Conservation (phyloP, 2,329 filamentous ascomycete species). For the Magnaporthales sp. region DNA sequence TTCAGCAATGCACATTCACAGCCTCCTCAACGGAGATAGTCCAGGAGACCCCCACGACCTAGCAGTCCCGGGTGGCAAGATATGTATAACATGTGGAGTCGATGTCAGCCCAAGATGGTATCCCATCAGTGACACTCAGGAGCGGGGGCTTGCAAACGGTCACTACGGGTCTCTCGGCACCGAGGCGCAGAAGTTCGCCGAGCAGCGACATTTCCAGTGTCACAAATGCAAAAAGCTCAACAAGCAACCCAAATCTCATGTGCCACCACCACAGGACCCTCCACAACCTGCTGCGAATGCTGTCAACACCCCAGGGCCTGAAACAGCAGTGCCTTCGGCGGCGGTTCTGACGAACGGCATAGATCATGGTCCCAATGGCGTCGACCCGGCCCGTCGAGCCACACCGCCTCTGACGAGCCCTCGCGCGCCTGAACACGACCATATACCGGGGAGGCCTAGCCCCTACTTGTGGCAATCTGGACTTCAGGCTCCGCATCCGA, state of each 20-base stretch:
- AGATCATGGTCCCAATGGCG: constrained; percentile 9
- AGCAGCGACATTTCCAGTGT: constrained; percentile 59
- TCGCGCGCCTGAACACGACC: not conserved
- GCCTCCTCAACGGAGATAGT: constrained; percentile 18
- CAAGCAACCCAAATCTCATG: constrained; percentile 30
- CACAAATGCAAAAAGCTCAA: constrained; percentile 62
- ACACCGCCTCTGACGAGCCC: constrained; percentile 3
- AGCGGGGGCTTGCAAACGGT: constrained; percentile 43
- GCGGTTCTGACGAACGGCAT: not conserved
- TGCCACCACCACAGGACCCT: not conserved
- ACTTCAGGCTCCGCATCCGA: constrained; percentile 3
- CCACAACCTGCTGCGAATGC: not conserved
- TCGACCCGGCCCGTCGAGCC: not conserved
- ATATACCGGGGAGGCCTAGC: not conserved
- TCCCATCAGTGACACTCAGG: constrained; percentile 43
- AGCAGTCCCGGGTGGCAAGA: constrained; percentile 37
- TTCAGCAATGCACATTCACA: constrained; percentile 13
- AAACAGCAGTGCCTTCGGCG: not conserved
- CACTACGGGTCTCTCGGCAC: constrained; percentile 39
- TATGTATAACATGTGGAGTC: constrained; percentile 56
- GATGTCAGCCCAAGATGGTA: constrained; percentile 72
- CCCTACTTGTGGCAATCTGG: constrained; percentile 1
- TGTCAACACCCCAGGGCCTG: not conserved
- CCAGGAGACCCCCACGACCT: constrained; percentile 16
- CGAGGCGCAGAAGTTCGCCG: constrained; percentile 51